Evolutionary conservation across 192 early-diverging fungal genomes (phyloP).

Genomic region (Umbelopsis sp.): DNA sequence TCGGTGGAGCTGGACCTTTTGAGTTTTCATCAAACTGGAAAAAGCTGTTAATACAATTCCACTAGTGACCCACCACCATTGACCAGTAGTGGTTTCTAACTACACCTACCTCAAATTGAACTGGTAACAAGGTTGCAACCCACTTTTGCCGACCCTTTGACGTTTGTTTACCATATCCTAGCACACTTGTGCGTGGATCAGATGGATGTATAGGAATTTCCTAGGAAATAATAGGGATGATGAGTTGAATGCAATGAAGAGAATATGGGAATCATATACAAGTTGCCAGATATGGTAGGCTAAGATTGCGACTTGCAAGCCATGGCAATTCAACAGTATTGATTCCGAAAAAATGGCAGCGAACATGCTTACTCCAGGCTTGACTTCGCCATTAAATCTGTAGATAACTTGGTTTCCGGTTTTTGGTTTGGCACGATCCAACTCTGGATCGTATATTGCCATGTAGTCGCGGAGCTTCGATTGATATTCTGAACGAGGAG

Average conservation of each 20-base stretch:
- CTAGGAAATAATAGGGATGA: background rate
- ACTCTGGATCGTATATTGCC: constrained; percentile 24
- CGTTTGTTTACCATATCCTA: constrained; percentile 23
- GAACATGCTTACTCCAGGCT: constrained; percentile 14
- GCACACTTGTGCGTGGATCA: constrained; percentile 25
- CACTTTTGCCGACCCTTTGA: constrained; percentile 27
- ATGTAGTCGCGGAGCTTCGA: constrained; percentile 24
- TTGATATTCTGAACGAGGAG: background rate
- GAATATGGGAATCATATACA: too few species aligned
- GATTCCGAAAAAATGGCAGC: background rate
- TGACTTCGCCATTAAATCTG: constrained; percentile 20
- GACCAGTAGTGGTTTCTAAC: background rate
- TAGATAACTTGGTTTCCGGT: constrained; percentile 11
- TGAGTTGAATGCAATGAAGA: background rate
- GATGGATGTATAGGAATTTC: constrained; percentile 13
- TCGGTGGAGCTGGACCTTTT: constrained; percentile 28
- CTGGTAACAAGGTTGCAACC: constrained; percentile 10
- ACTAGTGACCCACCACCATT: too few species aligned
- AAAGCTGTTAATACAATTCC: background rate
- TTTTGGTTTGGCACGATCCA: constrained; percentile 14
- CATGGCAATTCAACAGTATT: background rate
- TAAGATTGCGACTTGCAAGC: background rate
- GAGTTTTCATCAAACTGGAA: constrained; percentile 24
- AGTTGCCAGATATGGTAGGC: too few species aligned
- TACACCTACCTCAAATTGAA: constrained; percentile 30